phyloP scores from a whole-genome alignment of 225 moss, liverwort and hornwort genomes.

The Polytrichum commune region DNA sequence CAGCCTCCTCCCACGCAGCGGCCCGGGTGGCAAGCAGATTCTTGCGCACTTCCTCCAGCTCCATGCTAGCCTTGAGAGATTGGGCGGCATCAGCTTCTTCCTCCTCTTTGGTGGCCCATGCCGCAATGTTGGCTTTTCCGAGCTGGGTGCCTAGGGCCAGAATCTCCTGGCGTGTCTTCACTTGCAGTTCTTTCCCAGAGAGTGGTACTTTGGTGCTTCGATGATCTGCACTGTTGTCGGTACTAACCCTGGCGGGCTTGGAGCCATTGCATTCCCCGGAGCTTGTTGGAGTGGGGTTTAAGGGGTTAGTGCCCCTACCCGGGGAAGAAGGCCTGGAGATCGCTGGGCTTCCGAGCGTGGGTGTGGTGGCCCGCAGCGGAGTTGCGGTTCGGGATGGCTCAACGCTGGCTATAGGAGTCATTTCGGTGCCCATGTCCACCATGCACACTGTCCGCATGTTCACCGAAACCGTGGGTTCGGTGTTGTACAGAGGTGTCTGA shows the following conservation, averaged over 20 bases:
- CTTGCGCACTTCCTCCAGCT: conserved; percentile 83
- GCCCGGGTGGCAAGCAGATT: conserved; percentile 75
- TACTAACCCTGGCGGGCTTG: conserved; percentile 6
- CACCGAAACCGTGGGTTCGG: conserved; percentile 12
- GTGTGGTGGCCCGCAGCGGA: conserved; percentile 82
- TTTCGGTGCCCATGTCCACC: conserved; percentile 96
- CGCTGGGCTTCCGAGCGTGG: conserved; percentile 77
- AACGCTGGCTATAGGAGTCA: conserved; percentile 88
- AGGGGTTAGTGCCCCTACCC: conserved; percentile 7
- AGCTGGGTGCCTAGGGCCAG: conserved; percentile 46
- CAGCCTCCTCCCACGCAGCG: conserved; percentile 86
- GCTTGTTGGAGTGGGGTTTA: conserved; percentile 29
- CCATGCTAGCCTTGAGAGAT: conserved; percentile 66
- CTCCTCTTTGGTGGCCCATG: conserved; percentile 89
- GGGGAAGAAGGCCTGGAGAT: conserved; percentile 66
- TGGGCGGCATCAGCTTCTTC: conserved; percentile 80
- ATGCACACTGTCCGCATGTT: conserved; percentile 74
- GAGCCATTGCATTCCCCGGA: conserved; percentile 5
- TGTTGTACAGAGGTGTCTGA: not conserved
- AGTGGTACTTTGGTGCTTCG: conserved; percentile 5
- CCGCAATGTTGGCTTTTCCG: conserved; percentile 52
- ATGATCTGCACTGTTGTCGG: too few species aligned
- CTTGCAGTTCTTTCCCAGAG: conserved; percentile 33
- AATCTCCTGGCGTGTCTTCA: conserved; percentile 51
- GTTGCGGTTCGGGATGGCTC: conserved; percentile 89